phyloP scores from a whole-genome alignment of 1,284 basidiomycete species.

The Puccinia hordei region DNA sequence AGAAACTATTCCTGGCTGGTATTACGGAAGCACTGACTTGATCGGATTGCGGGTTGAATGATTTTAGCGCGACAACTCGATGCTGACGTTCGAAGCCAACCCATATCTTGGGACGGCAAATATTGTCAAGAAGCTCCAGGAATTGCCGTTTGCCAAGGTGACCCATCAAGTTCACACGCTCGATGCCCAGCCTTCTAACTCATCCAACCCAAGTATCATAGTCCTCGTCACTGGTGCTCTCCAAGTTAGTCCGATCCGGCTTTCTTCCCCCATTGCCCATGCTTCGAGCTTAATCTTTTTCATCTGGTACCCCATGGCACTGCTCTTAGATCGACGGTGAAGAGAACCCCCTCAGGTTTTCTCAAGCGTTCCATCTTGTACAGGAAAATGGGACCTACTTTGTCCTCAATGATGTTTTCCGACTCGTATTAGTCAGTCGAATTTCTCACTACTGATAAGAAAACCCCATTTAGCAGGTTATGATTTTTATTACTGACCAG shows the following conservation, averaged over 20 bases:
- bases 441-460: background rate
- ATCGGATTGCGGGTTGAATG: background rate
- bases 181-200: slow-evolving; percentile 84
- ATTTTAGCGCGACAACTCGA: slow-evolving; percentile 70
- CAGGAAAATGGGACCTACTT: slow-evolving; percentile 78
- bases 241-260: background rate
- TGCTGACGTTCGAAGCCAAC: slow-evolving; percentile 82
- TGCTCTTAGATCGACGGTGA: slow-evolving; percentile 72
- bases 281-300: background rate
- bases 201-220: slow-evolving; percentile 68
- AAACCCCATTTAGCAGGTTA: no score
- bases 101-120: slow-evolving; percentile 66
- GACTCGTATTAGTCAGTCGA: slow-evolving; percentile 53
- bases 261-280: slow-evolving; percentile 9
- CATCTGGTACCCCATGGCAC: background rate
- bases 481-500: background rate
- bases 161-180: slow-evolving; percentile 79
- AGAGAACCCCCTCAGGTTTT: slow-evolving; percentile 78
- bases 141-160: slow-evolving; percentile 78
- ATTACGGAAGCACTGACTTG: background rate
- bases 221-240: slow-evolving; percentile 87
- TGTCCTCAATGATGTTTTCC: slow-evolving; percentile 66
- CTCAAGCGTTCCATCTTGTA: slow-evolving; percentile 86
- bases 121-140: slow-evolving; percentile 84
- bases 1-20: background rate